These are phyloP conservation scores for Carex pumila DNA, from an alignment of 176 grass and related monocot genomes.

Conservation along the genomic window DNA sequence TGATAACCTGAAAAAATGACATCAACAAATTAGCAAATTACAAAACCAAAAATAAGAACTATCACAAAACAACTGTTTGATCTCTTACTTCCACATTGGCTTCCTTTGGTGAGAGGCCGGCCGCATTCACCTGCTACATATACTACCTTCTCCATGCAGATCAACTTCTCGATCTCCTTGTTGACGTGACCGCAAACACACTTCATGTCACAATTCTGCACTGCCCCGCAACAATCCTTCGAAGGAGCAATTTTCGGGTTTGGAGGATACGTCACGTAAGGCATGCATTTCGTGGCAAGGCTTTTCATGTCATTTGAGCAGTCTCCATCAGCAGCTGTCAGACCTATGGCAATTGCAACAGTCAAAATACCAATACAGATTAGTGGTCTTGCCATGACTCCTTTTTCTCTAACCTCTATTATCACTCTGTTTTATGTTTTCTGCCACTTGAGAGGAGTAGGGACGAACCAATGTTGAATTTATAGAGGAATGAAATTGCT, in stretches of 20 bases:
- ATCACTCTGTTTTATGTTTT: background rate
- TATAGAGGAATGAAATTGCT: background rate
- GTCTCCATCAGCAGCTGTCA: background rate
- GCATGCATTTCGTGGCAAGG: background rate
- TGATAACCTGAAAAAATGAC: background rate
- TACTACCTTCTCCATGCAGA: conserved; percentile 44
- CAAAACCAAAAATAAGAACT: background rate
- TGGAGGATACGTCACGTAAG: conserved; percentile 7
- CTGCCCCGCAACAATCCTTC: conserved; percentile 1
- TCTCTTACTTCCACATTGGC: conserved; percentile 22
- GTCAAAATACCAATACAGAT: background rate
- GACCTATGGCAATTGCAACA: background rate
- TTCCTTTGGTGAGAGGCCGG: conserved; percentile 12
- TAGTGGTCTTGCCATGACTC: conserved; percentile 15
- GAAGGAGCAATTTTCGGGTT: conserved; percentile 31
- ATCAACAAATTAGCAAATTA: background rate
- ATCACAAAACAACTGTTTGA: background rate
- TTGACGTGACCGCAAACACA: conserved; percentile 33
- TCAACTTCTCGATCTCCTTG: background rate
- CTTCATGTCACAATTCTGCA: conserved; percentile 9
- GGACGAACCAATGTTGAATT: background rate
- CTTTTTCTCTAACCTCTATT: background rate
- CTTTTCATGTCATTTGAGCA: background rate
- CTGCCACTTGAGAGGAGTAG: background rate
- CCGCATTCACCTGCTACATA: conserved; percentile 8